Evolutionary conservation across 257 asterid species (phyloP).

Genomic region (Plantago elongata): DNA sequence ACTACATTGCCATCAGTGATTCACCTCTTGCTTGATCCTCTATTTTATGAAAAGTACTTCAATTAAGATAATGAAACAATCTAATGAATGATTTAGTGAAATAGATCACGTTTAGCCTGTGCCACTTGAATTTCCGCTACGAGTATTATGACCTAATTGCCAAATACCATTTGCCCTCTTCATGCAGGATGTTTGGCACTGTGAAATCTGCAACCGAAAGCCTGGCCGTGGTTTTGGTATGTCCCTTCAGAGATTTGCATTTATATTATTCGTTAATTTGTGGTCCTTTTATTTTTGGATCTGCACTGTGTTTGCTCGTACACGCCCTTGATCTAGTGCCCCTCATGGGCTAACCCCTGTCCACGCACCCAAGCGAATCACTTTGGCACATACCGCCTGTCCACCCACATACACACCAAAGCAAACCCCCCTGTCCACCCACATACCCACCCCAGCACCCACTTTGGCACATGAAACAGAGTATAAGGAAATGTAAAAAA

Average conservation of each 20-base stretch:
- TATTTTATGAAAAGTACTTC: conserved; percentile 1
- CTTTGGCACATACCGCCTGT: too few species aligned
- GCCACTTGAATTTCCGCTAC: conserved; percentile 2
- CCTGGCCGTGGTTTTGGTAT: conserved; percentile 99
- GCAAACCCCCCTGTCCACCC: too few species aligned
- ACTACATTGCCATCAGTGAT: conserved; percentile 11
- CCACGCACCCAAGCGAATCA: too few species aligned
- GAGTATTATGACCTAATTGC: conserved; percentile 12
- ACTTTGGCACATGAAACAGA: too few species aligned
- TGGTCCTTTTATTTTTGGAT: not conserved
- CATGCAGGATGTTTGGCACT: conserved; percentile 96
- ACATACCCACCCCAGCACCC: too few species aligned
- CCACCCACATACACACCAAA: too few species aligned
- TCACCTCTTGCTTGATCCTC: conserved; percentile 8
- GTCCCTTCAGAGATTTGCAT: conserved; percentile 14
- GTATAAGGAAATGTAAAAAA: too few species aligned
- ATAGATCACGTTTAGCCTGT: not conserved
- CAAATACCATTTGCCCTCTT: conserved; percentile 7
- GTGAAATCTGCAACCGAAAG: conserved; percentile 93
- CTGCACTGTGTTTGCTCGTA: too few species aligned
- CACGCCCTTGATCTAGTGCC: too few species aligned
- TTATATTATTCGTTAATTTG: conserved; percentile 7
- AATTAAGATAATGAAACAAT: not conserved
- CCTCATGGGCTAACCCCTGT: too few species aligned
- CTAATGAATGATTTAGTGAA: not conserved